Percentiles rank a stretch among this genome's conserved stretches.
phyloP scores from a whole-genome alignment of 2,329 filamentous ascomycete genomes.

The Mycosphaerelloides madeirae region DNA sequence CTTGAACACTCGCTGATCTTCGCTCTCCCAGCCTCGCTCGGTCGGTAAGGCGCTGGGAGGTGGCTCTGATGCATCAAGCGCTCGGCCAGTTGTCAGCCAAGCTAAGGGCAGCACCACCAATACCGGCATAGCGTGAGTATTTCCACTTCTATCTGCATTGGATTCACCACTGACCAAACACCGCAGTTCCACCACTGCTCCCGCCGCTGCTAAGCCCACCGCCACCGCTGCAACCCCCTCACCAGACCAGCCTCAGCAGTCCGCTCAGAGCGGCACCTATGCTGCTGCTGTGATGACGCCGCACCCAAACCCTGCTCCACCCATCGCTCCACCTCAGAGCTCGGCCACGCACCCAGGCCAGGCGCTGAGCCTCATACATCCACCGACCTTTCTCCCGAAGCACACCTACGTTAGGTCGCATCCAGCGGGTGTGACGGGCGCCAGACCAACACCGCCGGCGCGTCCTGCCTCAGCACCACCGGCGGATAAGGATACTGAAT shows the following conservation, averaged over 20 bases:
- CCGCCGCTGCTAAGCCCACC: slow-evolving; percentile 1
- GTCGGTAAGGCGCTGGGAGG: too few species aligned
- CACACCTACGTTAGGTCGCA: neutral
- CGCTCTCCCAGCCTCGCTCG: too few species aligned
- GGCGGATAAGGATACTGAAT: too few species aligned
- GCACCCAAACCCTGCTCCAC: neutral
- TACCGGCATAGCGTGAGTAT: neutral
- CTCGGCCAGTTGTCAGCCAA: neutral
- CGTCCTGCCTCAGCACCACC: too few species aligned
- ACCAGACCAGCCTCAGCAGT: neutral
- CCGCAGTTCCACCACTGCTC: neutral
- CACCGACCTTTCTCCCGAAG: neutral
- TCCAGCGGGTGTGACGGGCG: neutral
- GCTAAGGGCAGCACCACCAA: slow-evolving; percentile 1
- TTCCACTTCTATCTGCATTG: neutral
- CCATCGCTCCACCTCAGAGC: neutral
- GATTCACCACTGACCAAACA: neutral
- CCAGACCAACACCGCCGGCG: neutral
- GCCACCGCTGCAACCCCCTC: neutral
- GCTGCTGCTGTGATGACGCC: neutral
- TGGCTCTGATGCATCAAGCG: slow-evolving; percentile 1
- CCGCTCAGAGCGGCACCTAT: neutral
- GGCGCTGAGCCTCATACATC: neutral
- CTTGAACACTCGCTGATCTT: too few species aligned
- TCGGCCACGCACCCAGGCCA: neutral